Percentiles rank a stretch among this genome's conserved stretches.
Conservation (phyloP, 768 basidiomycete species). For the Naganishia vishniacii region DNA sequence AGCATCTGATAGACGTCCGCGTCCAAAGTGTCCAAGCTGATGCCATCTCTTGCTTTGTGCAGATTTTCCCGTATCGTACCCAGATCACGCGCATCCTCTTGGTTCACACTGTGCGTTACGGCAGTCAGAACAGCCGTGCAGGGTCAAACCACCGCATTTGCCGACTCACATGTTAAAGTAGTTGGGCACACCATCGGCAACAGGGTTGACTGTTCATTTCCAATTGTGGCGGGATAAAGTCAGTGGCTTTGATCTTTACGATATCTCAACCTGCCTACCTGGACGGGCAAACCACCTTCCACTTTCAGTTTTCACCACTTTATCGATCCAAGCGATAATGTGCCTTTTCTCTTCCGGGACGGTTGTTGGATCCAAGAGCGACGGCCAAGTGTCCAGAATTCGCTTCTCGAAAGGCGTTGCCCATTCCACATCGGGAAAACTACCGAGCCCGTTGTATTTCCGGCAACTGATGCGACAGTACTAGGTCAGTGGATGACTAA, state of each 20-base stretch:
- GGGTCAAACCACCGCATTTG: neutral
- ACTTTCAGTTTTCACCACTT: constrained; percentile 65
- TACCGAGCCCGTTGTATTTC: constrained; percentile 79
- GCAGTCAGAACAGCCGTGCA: neutral
- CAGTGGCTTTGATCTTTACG: too few relatives aligned
- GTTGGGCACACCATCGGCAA: constrained; percentile 70
- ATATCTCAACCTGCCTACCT: constrained; percentile 22
- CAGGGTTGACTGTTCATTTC: constrained; percentile 82
- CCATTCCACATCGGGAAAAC: constrained; percentile 62
- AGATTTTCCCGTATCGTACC: constrained; percentile 72
- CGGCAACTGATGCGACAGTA: constrained; percentile 56
- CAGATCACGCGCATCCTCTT: constrained; percentile 80
- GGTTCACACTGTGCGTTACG: constrained; percentile 59
- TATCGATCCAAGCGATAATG: constrained; percentile 64
- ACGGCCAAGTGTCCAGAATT: constrained; percentile 83
- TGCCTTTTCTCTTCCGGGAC: constrained; percentile 73
- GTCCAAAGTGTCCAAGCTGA: constrained; percentile 68
- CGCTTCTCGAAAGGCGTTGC: constrained; percentile 67
- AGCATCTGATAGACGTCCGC: constrained; percentile 84
- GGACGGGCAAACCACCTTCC: constrained; percentile 44
- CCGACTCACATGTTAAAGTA: constrained; percentile 67
- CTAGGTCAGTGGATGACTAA: neutral
- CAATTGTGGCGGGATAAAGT: constrained; percentile 47
- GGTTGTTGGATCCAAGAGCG: constrained; percentile 66
- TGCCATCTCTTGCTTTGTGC: constrained; percentile 65